phyloP scores from a whole-genome alignment of 1,284 basidiomycete genomes.

The Cerioporus squamosus region DNA sequence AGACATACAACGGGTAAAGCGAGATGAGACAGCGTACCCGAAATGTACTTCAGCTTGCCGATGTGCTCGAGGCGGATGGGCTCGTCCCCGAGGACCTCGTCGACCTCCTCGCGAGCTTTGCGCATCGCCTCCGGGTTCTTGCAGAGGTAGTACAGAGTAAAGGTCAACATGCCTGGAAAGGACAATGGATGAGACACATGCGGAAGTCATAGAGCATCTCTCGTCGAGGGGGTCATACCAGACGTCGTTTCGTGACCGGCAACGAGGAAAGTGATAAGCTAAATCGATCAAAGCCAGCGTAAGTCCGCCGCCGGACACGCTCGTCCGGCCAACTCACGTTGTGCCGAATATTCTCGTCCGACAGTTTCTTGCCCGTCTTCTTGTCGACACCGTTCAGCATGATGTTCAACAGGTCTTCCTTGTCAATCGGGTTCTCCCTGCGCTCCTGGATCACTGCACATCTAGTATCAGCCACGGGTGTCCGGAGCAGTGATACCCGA shows the following conservation, averaged over 20 bases:
- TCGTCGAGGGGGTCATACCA: slow-evolving; percentile 21
- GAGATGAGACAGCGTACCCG: slow-evolving; percentile 34
- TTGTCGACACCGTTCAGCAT: slow-evolving; percentile 53
- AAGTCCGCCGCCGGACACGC: background rate
- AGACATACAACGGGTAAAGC: background rate
- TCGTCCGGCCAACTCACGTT: slow-evolving; percentile 38
- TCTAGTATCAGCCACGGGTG: background rate
- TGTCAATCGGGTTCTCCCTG: slow-evolving; percentile 41
- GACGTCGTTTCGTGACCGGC: slow-evolving; percentile 59
- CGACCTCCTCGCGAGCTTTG: slow-evolving; percentile 51
- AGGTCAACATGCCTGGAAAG: slow-evolving; percentile 40
- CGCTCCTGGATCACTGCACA: slow-evolving; percentile 42
- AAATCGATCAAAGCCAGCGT: background rate
- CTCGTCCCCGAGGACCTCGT: slow-evolving; percentile 45
- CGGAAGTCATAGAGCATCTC: too few species aligned
- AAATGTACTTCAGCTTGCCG: slow-evolving; percentile 47
- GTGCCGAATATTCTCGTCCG: slow-evolving; percentile 48
- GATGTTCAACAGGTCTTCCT: slow-evolving; percentile 49
- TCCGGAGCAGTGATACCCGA: background rate
- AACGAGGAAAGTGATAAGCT: slow-evolving; percentile 59
- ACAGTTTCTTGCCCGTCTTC: slow-evolving; percentile 48
- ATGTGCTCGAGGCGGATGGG: slow-evolving; percentile 43
- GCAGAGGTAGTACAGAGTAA: slow-evolving; percentile 48
- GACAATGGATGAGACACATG: background rate
- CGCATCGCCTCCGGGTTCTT: slow-evolving; percentile 48